Conservation (phyloP, 306 rosid genomes). For the Rosa lucieae region DNA sequence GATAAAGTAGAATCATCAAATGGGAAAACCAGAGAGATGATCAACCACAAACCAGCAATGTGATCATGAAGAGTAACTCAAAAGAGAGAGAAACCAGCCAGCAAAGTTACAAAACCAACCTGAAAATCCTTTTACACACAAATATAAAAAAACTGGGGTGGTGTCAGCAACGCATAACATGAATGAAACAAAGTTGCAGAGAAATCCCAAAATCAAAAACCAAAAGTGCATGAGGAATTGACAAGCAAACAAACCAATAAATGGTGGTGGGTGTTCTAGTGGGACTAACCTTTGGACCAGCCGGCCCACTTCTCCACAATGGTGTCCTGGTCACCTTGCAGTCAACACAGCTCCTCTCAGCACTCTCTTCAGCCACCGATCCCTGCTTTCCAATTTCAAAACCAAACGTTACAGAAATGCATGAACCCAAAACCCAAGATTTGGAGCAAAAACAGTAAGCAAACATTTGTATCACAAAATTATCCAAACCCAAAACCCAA, state of each 20-base stretch:
- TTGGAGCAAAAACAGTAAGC: background rate
- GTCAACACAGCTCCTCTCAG: conserved; percentile 44
- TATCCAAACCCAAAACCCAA: background rate
- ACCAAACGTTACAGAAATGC: background rate
- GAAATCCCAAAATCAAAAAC: background rate
- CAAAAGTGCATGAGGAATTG: background rate
- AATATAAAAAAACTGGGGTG: background rate
- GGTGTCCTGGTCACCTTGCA: conserved; percentile 81
- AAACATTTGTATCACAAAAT: background rate
- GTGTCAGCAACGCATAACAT: background rate
- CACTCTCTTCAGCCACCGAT: conserved; percentile 21
- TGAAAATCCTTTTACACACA: background rate
- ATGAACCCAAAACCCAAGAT: background rate
- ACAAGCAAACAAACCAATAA: background rate
- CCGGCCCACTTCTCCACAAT: conserved; percentile 83
- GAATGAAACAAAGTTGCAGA: background rate
- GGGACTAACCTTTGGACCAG: conserved; percentile 67
- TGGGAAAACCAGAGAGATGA: background rate
- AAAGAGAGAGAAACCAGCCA: background rate
- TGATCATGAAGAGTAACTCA: background rate
- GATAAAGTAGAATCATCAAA: background rate
- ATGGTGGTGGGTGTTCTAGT: background rate
- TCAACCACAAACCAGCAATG: background rate
- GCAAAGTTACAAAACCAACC: background rate
- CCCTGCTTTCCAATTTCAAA: conserved; percentile 32